Evolutionary conservation across 1,139 yeast species (phyloP).

Genomic region (Kazachstania sp.): DNA sequence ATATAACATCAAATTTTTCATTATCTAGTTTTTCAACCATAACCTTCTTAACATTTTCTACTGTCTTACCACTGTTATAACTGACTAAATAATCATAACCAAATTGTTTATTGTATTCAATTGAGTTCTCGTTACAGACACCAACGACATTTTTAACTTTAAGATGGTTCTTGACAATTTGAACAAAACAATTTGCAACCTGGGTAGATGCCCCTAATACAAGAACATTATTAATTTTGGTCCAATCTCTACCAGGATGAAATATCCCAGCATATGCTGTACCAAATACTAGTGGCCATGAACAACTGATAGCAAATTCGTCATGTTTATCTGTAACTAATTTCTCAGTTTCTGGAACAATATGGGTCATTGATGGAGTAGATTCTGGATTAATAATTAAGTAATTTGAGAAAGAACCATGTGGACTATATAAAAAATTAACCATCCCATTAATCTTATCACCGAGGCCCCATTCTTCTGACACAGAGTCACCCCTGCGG

Average conservation of each 20-base stretch:
- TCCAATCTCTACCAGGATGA: constrained; percentile 14
- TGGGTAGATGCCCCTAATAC: constrained; percentile 29
- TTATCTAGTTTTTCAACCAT: constrained; percentile 28
- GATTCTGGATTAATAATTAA: constrained; percentile 18
- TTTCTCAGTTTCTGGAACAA: not conserved
- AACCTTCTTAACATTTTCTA: constrained; percentile 29
- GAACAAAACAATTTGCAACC: constrained; percentile 22
- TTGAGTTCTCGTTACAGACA: constrained; percentile 38
- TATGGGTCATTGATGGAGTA: constrained; percentile 3
- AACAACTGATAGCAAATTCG: constrained; percentile 18
- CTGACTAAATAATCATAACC: constrained; percentile 50
- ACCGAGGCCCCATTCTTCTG: constrained; percentile 19
- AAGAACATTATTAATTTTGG: constrained; percentile 21
- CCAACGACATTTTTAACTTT: constrained; percentile 34
- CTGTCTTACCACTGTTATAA: constrained; percentile 35
- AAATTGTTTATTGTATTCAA: constrained; percentile 35
- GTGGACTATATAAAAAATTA: constrained; percentile 13
- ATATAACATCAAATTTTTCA: constrained; percentile 39
- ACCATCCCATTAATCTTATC: constrained; percentile 21
- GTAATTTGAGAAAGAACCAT: constrained; percentile 23
- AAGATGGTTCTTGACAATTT: constrained; percentile 24
- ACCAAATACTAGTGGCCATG: constrained; percentile 26
- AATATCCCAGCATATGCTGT: constrained; percentile 21
- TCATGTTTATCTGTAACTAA: constrained; percentile 5
- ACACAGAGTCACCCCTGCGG: constrained; percentile 18